Percentiles rank a stretch among this genome's conserved stretches.
phyloP scores from a whole-genome alignment of 345 rosid genomes.

The Citrus reticulata region DNA sequence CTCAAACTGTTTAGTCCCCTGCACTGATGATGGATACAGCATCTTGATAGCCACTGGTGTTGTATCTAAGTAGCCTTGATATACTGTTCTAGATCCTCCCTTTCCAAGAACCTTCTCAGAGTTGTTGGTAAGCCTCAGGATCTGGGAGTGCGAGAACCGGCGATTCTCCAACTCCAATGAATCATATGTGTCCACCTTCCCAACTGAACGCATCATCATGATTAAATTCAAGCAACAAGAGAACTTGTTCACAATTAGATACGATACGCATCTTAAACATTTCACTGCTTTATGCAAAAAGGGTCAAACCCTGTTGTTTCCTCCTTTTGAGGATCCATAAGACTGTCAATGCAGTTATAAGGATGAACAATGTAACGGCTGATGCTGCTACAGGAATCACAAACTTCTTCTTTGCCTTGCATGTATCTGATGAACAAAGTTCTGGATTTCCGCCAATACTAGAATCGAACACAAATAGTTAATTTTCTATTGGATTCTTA shows the following conservation, averaged over 20 bases:
- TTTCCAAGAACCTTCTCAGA: neutral
- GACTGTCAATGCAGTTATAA: too few relatives aligned
- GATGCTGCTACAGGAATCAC: too few relatives aligned
- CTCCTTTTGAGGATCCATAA: too few relatives aligned
- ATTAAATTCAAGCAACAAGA: neutral
- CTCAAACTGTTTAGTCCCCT: constrained; percentile 41
- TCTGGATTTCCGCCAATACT: too few relatives aligned
- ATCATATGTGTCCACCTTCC: neutral
- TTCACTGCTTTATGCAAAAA: neutral
- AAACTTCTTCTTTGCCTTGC: too few relatives aligned
- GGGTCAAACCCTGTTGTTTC: too few relatives aligned
- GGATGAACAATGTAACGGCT: too few relatives aligned
- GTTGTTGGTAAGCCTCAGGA: constrained; percentile 5
- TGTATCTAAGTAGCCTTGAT: constrained; percentile 29
- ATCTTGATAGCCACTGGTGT: constrained; percentile 47
- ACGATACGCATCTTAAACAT: too few relatives aligned
- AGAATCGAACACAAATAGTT: neutral
- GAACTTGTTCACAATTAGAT: neutral
- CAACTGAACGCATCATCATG: neutral
- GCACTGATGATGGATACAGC: constrained; percentile 36
- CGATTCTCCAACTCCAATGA: neutral
- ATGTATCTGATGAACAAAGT: too few relatives aligned
- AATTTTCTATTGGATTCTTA: too few relatives aligned
- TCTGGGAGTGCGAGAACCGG: constrained; percentile 27
- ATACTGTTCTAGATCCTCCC: constrained; percentile 33